These are phyloP conservation scores for Pseudocohnilembus persalinus DNA, from an alignment of 169 alveolate species.

Conservation along the genomic window DNA sequence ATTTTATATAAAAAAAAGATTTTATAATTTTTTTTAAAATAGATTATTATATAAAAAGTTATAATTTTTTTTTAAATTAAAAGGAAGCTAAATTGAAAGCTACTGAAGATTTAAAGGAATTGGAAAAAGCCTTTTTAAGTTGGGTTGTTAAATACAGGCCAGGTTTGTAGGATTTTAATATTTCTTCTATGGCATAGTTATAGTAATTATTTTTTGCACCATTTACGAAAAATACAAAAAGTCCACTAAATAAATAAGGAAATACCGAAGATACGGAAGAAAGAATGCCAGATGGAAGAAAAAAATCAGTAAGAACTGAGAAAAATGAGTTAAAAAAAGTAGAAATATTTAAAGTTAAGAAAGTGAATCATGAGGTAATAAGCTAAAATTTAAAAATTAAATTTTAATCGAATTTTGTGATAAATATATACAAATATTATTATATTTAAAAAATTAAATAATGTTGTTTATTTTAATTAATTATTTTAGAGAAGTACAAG, in stretches of 20 bases:
- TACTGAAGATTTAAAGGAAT: constrained; percentile 48
- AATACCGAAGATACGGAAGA: constrained; percentile 34
- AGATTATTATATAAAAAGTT: not conserved
- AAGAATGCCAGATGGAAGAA: constrained; percentile 42
- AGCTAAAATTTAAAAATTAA: no score
- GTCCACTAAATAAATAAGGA: constrained; percentile 2
- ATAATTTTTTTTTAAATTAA: not conserved
- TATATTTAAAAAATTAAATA: no score
- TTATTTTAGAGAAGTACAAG: constrained; percentile 24
- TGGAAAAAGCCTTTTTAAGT: constrained; percentile 50
- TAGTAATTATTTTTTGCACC: constrained; percentile 80
- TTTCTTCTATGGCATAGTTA: constrained; percentile 55
- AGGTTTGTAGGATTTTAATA: constrained; percentile 59
- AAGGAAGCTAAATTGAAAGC: constrained; percentile 55
- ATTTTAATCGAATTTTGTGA: no score
- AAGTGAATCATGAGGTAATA: no score
- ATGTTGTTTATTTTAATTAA: no score
- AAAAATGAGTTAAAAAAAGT: constrained; percentile 36
- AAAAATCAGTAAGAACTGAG: constrained; percentile 21
- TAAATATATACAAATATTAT: not conserved
- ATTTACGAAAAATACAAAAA: constrained; percentile 38
- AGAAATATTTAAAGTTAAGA: constrained; percentile 52
- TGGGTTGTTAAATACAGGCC: constrained; percentile 56
- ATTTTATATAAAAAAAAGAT: no score
- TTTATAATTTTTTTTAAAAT: no score